A percentile compares a stretch with the other conserved stretches of the same genome.
Evolutionary conservation across 257 asterid genomes (phyloP).

Genomic region (Solanum rostratum): DNA sequence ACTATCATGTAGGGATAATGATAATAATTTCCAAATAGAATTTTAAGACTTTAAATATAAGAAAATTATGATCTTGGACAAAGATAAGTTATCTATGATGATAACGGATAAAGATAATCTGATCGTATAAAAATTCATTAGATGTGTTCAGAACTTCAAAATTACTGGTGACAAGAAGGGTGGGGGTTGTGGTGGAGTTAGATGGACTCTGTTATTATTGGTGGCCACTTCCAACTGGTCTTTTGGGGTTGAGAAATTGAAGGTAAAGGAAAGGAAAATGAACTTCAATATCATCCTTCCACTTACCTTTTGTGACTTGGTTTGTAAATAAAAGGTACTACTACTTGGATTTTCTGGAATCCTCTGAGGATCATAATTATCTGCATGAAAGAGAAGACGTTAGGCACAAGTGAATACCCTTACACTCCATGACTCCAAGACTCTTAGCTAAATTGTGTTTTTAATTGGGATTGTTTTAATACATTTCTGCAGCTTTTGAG

Average conservation of each 20-base stretch:
- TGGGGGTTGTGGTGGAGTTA: neutral
- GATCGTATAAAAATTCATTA: neutral
- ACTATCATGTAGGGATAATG: neutral
- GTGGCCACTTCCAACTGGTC: neutral
- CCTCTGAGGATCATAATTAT: neutral
- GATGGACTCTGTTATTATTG: neutral
- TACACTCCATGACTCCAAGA: neutral
- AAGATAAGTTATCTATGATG: neutral
- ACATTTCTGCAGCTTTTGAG: neutral
- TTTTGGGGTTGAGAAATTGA: neutral
- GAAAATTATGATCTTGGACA: neutral
- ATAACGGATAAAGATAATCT: neutral
- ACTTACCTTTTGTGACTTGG: conserved; percentile 1
- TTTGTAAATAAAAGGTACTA: conserved; percentile 1
- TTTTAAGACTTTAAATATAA: no score
- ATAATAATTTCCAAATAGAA: no score
- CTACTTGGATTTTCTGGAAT: neutral
- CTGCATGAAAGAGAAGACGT: neutral
- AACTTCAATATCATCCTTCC: conserved; percentile 8
- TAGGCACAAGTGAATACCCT: neutral
- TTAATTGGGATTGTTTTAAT: neutral
- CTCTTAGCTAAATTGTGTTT: neutral
- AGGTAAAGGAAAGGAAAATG: neutral
- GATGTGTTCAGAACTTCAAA: neutral
- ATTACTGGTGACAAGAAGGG: neutral